Evolutionary conservation across 345 rosid genomes (phyloP).

Genomic region (Capsella bursapastoris): DNA sequence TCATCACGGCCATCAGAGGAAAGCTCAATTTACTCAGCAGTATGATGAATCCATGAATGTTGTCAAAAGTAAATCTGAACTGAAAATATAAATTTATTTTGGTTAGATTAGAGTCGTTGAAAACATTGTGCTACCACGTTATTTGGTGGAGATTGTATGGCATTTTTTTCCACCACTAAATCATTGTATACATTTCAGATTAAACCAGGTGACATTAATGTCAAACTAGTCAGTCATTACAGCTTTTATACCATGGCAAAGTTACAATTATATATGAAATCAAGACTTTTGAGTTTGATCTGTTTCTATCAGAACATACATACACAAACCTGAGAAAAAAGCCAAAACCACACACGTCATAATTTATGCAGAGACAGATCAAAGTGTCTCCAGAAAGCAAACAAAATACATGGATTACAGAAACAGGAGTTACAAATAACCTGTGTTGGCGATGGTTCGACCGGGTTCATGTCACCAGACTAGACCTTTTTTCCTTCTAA

Average conservation of each 20-base stretch:
- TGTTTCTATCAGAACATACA: constrained; percentile 37
- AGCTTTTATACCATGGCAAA: constrained; percentile 9
- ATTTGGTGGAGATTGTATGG: background rate
- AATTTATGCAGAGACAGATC: constrained; percentile 24
- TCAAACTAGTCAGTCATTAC: constrained; percentile 32
- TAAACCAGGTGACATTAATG: background rate
- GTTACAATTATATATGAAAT: constrained; percentile 26
- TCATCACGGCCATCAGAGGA: constrained; percentile 18
- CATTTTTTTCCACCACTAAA: background rate
- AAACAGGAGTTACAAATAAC: constrained; percentile 28
- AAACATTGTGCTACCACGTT: too few relatives aligned
- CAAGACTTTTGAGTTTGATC: constrained; percentile 28
- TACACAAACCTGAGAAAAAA: constrained; percentile 27
- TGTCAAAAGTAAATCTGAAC: too few relatives aligned
- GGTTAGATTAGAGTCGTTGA: too few relatives aligned
- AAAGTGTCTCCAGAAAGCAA: constrained; percentile 4
- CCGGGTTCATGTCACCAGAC: constrained; percentile 60
- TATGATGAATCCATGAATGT: constrained; percentile 24
- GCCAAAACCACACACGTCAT: constrained; percentile 29
- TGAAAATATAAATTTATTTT: too few relatives aligned
- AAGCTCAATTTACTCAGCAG: constrained; percentile 19
- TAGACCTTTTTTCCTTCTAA: constrained; percentile 76
- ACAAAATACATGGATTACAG: constrained; percentile 27
- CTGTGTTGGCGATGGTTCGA: constrained; percentile 7
- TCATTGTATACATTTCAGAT: background rate